Conservation (phyloP, 768 basidiomycete genomes). For the Coprinopsis cinerea region DNA sequence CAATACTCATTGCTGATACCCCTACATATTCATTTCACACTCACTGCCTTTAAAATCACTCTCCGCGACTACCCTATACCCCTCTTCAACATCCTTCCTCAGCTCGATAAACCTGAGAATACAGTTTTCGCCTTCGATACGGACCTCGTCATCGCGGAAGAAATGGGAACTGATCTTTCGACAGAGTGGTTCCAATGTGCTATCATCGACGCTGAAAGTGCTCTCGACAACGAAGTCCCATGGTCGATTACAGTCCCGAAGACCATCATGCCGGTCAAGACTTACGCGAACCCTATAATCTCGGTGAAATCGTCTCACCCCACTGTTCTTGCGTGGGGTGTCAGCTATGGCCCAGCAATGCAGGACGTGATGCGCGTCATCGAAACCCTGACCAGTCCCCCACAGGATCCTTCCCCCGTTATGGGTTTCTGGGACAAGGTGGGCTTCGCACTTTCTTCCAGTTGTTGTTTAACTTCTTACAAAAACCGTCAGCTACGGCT, state of each 20-base stretch:
- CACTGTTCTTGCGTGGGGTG: constrained; percentile 82
- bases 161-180: constrained; percentile 64
- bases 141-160: constrained; percentile 83
- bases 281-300: constrained; percentile 74
- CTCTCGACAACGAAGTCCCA: constrained; percentile 42
- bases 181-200: constrained; percentile 68
- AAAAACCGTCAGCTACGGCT: constrained; percentile 50
- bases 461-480: not conserved
- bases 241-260: constrained; percentile 71
- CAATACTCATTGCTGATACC: constrained; percentile 79
- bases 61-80: constrained; percentile 90
- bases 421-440: constrained; percentile 97
- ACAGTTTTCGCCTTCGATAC: constrained; percentile 61
- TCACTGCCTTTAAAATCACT: constrained; percentile 53
- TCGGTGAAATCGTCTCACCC: constrained; percentile 56
- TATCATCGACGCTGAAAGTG: constrained; percentile 53
- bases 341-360: constrained; percentile 80
- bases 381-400: constrained; percentile 72
- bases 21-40: constrained; percentile 65
- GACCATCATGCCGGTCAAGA: constrained; percentile 94
- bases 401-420: constrained; percentile 74
- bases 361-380: constrained; percentile 82
- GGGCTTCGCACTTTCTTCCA: constrained; percentile 13
- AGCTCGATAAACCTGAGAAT: constrained; percentile 24
- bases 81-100: constrained; percentile 63